Conservation (phyloP, 345 rosid species). For the Odontarrhena argentea region DNA sequence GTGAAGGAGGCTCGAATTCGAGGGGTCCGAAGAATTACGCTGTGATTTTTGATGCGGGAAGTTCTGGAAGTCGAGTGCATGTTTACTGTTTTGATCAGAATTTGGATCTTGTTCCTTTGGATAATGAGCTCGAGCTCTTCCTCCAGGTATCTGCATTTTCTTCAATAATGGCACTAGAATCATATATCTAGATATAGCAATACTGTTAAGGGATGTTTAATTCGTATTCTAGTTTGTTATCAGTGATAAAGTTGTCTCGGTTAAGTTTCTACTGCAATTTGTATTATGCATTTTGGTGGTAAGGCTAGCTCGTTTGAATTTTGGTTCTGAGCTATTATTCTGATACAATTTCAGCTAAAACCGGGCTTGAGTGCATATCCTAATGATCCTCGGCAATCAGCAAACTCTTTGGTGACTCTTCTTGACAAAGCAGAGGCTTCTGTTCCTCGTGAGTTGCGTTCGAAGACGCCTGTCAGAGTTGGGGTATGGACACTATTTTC, state of each 20-base stretch:
- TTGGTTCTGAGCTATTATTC: slow-evolving; percentile 12
- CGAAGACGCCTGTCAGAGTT: slow-evolving; percentile 90
- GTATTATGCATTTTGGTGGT: background rate
- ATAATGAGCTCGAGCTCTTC: slow-evolving; percentile 88
- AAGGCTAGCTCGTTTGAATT: background rate
- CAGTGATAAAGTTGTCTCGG: slow-evolving; percentile 12
- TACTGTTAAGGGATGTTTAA: background rate
- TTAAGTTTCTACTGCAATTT: slow-evolving; percentile 5
- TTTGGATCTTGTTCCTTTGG: slow-evolving; percentile 90
- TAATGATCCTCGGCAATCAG: slow-evolving; percentile 70
- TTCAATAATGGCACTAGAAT: background rate
- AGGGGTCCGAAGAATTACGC: slow-evolving; percentile 58
- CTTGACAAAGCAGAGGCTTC: slow-evolving; percentile 80
- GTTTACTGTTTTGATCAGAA: slow-evolving; percentile 88
- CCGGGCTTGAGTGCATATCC: slow-evolving; percentile 91
- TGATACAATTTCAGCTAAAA: slow-evolving; percentile 49
- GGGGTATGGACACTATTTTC: slow-evolving; percentile 63
- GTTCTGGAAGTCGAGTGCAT: slow-evolving; percentile 98
- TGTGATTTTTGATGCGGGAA: slow-evolving; percentile 92
- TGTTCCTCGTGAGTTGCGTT: slow-evolving; percentile 73
- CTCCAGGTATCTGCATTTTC: slow-evolving; percentile 49
- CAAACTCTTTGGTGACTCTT: slow-evolving; percentile 65
- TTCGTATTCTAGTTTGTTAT: background rate
- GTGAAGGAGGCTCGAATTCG: slow-evolving; percentile 47
- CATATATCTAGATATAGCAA: background rate